A percentile compares a stretch with the other conserved stretches of the same genome.
phyloP scores from a whole-genome alignment of 1,139 yeast species.

The Zygosaccharomyces sapae region DNA sequence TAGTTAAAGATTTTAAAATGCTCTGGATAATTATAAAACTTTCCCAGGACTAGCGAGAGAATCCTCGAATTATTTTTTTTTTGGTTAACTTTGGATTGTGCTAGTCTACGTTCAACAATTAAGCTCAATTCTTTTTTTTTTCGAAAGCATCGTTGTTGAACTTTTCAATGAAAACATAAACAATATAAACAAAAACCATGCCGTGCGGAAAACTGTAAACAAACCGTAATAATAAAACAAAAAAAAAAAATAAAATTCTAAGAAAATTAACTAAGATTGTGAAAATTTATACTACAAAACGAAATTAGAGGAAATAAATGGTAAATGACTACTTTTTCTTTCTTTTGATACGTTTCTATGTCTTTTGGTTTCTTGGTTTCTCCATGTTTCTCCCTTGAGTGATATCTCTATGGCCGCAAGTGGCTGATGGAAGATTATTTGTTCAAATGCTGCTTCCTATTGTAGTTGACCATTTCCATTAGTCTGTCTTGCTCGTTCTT shows the following conservation, averaged over 20 bases:
- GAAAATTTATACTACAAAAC: slow-evolving; percentile 4
- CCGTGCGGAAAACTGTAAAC: background rate
- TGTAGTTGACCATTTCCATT: slow-evolving; percentile 36
- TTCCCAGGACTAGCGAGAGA: background rate
- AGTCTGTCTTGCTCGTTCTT: slow-evolving; percentile 39
- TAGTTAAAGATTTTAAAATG: no score
- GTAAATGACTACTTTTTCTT: background rate
- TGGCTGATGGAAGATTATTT: slow-evolving; percentile 8
- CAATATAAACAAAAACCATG: background rate
- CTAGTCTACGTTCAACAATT: background rate
- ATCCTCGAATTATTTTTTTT: background rate
- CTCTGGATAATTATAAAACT: background rate
- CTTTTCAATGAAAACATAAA: background rate
- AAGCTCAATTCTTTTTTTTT: background rate
- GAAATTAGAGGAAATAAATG: slow-evolving; percentile 1
- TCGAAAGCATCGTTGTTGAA: background rate
- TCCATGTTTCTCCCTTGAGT: no score
- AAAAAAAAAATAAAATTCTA: background rate
- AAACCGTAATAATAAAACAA: background rate
- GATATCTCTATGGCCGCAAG: no score
- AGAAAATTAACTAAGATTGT: slow-evolving; percentile 2
- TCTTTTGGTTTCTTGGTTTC: background rate
- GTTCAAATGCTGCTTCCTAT: slow-evolving; percentile 17
- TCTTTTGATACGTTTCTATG: background rate
- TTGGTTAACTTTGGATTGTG: background rate